These are phyloP conservation scores for Massariosphaeria phaeospora DNA, from an alignment of 495 filamentous ascomycete genomes.

Conservation along the genomic window DNA sequence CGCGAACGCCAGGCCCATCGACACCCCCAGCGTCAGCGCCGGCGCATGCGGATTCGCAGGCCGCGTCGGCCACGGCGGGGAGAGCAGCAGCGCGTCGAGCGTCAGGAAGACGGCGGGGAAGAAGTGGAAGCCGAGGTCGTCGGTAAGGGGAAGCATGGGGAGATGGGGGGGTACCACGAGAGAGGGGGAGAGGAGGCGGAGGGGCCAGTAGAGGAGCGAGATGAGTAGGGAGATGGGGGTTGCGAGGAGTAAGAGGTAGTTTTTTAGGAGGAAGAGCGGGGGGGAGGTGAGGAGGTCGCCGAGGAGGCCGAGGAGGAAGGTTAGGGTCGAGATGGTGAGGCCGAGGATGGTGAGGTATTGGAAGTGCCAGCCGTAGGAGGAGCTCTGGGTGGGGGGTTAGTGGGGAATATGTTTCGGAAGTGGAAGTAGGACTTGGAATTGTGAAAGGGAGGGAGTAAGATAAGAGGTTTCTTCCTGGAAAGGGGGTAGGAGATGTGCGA, in stretches of 20 bases:
- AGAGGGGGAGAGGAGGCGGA: constrained; percentile 61
- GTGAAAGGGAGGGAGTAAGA: constrained; percentile 10
- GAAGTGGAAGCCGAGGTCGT: constrained; percentile 77
- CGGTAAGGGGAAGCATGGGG: constrained; percentile 31
- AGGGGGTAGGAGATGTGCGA: neutral
- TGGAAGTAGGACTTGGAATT: neutral
- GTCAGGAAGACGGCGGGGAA: constrained; percentile 66
- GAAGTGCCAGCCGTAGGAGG: constrained; percentile 75
- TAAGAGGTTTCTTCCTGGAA: neutral
- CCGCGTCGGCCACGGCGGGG: constrained; percentile 72
- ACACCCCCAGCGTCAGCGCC: constrained; percentile 52
- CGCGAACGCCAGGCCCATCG: constrained; percentile 58
- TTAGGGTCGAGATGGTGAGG: constrained; percentile 60
- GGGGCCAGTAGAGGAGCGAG: constrained; percentile 78
- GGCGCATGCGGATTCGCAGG: constrained; percentile 44
- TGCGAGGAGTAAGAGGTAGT: constrained; percentile 63
- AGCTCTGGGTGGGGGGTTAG: constrained; percentile 45
- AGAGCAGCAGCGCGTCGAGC: constrained; percentile 67
- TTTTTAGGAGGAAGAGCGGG: constrained; percentile 67
- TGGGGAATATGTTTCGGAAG: constrained; percentile 11
- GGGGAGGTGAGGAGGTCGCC: constrained; percentile 67
- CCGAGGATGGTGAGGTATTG: constrained; percentile 81
- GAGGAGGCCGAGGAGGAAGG: constrained; percentile 65
- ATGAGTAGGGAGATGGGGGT: constrained; percentile 79
- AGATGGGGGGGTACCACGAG: constrained; percentile 43